A percentile compares a stretch with the other conserved stretches of the same genome.
Conservation (phyloP, 2,329 filamentous ascomycete species). For the Colletotrichum scovillei region DNA sequence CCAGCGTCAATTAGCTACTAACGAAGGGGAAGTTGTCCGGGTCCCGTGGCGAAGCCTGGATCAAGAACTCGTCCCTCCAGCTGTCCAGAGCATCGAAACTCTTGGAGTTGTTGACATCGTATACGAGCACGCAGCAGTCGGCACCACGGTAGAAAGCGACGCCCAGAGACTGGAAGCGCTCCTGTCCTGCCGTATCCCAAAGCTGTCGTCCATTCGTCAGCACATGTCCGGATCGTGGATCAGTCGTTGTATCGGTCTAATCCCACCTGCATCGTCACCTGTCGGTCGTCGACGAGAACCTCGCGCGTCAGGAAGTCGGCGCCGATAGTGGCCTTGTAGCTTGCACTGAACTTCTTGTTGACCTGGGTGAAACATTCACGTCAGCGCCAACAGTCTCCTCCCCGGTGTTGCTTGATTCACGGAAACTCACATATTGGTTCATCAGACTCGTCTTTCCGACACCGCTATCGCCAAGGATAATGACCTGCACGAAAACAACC, state of each 20-base stretch:
- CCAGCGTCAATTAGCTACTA: constrained; percentile 50
- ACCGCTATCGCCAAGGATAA: constrained; percentile 98
- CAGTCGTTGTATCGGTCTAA: constrained; percentile 41
- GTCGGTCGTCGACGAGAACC: constrained; percentile 94
- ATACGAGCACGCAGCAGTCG: constrained; percentile 97
- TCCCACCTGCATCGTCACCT: constrained; percentile 95
- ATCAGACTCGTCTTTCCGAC: constrained; percentile 99
- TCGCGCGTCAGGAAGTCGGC: constrained; percentile 99
- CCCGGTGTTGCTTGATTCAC: constrained; percentile 2
- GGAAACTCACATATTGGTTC: constrained; percentile 96
- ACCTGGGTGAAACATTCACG: constrained; percentile 69
- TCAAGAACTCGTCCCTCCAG: constrained; percentile 98
- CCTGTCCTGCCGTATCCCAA: constrained; percentile 97
- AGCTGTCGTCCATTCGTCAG: constrained; percentile 65
- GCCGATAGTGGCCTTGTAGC: constrained; percentile 99
- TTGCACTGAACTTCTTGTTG: constrained; percentile 99
- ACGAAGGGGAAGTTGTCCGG: constrained; percentile 99
- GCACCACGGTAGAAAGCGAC: constrained; percentile 98
- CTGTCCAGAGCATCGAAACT: constrained; percentile 98
- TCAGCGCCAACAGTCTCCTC: not conserved
- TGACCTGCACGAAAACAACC: constrained; percentile 74
- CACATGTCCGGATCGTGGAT: not conserved
- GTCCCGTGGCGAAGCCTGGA: constrained; percentile 95
- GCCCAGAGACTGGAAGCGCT: constrained; percentile 96
- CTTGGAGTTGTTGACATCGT: constrained; percentile 99